phyloP scores from a whole-genome alignment of 495 filamentous ascomycete species.

The Trichoderma erinaceum region DNA sequence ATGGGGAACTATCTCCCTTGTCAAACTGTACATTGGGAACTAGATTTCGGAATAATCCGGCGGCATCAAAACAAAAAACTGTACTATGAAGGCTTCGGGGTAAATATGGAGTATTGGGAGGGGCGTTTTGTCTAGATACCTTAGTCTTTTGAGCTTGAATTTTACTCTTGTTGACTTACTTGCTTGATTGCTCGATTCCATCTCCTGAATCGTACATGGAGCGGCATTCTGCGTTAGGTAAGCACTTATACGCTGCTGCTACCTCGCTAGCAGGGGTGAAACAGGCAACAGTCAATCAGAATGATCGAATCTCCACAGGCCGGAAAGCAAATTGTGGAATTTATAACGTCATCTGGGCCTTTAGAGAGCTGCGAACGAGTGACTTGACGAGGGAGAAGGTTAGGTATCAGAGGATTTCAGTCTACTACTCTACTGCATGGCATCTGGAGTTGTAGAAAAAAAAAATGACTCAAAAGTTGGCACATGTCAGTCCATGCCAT shows the following conservation, averaged over 20 bases:
- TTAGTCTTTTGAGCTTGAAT: background rate
- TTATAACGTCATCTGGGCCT: background rate
- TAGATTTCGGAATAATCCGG: background rate
- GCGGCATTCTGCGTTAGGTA: background rate
- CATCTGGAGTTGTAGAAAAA: background rate
- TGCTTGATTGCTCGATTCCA: background rate
- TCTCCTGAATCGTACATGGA: background rate
- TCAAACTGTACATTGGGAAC: background rate
- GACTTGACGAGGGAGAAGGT: background rate
- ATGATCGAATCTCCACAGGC: background rate
- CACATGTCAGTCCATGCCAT: background rate
- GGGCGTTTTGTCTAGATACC: background rate
- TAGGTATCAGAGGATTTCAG: background rate
- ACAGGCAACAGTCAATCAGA: background rate
- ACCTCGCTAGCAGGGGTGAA: slow-evolving; percentile 2
- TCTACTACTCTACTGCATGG: background rate
- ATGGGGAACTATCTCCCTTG: too few species aligned
- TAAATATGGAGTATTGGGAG: background rate
- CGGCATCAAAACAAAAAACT: background rate
- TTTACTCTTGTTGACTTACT: background rate
- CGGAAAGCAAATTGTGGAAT: background rate
- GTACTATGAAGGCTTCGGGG: background rate
- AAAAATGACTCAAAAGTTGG: slow-evolving; percentile 1
- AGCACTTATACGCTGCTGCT: background rate
- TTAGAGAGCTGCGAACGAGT: background rate